Evolutionary conservation across 768 basidiomycete species (phyloP).

Genomic region (Rhodosporidiobolus odoratus): DNA sequence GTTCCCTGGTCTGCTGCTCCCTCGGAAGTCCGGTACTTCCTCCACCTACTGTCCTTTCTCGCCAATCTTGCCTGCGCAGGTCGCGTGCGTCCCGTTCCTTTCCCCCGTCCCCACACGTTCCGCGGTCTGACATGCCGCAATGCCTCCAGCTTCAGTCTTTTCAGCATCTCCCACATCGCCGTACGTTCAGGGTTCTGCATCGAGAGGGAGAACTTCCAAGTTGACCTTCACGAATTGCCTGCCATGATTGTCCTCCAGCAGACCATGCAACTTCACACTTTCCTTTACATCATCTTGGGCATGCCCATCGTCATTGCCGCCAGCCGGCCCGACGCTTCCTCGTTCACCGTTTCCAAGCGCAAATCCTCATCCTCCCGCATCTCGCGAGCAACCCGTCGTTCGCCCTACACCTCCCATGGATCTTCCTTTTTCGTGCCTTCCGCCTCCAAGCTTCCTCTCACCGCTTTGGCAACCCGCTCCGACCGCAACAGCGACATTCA

Average conservation of each 20-base stretch:
- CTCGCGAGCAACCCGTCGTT: not conserved
- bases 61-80: not conserved
- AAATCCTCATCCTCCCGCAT: not conserved
- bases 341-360: not conserved
- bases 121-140: not conserved
- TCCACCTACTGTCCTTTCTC: not conserved
- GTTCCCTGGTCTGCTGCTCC: not conserved
- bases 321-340: not conserved
- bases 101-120: not conserved
- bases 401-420: not conserved
- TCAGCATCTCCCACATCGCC: not conserved
- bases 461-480: conserved; percentile 5
- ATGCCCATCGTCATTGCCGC: conserved; percentile 10
- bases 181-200: too few species aligned
- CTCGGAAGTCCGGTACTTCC: conserved; percentile 14
- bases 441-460: not conserved
- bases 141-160: not conserved
- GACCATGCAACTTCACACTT: not conserved
- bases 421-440: conserved; percentile 18
- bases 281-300: conserved; percentile 12
- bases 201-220: not conserved
- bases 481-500: conserved; percentile 20
- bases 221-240: too few species aligned
- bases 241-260: not conserved
- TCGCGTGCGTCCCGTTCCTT: conserved; percentile 8